Conservation (phyloP, 176 grass and related monocot species). For the Hyparrhenia diplandra region DNA sequence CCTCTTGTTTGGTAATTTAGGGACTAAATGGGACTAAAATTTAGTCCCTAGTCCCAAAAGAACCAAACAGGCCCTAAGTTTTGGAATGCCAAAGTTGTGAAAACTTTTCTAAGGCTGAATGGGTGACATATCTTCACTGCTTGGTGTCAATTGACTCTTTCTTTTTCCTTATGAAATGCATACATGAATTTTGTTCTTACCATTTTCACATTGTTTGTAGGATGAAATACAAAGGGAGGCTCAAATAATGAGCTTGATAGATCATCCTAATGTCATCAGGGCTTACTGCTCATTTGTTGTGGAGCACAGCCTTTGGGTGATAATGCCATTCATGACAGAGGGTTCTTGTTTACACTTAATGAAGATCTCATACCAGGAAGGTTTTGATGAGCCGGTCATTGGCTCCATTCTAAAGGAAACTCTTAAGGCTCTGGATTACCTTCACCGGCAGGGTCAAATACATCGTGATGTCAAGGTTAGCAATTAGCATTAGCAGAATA, state of each 20-base stretch:
- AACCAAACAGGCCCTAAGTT: too few relatives aligned
- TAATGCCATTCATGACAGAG: constrained; percentile 99
- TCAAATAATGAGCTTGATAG: constrained; percentile 97
- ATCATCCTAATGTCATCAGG: constrained; percentile 92
- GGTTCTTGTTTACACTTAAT: constrained; percentile 98
- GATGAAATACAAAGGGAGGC: constrained; percentile 92
- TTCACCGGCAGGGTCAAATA: constrained; percentile 96
- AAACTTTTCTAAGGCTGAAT: background rate
- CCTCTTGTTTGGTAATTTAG: too few relatives aligned
- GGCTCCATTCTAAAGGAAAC: constrained; percentile 95
- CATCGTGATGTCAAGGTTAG: constrained; percentile 99
- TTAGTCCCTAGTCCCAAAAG: too few relatives aligned
- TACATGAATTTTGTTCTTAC: constrained; percentile 21
- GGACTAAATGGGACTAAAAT: too few relatives aligned
- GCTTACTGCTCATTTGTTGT: constrained; percentile 94
- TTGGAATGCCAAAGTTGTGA: background rate
- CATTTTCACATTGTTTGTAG: constrained; percentile 34
- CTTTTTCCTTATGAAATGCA: background rate
- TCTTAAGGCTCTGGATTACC: constrained; percentile 93
- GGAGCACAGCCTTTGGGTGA: constrained; percentile 82
- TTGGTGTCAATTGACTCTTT: background rate
- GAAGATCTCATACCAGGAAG: constrained; percentile 87
- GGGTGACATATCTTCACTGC: background rate
- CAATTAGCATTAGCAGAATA: constrained; percentile 25
- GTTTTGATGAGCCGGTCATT: constrained; percentile 91